phyloP scores from a whole-genome alignment of 257 asterid species.

The Primulina eburnea region DNA sequence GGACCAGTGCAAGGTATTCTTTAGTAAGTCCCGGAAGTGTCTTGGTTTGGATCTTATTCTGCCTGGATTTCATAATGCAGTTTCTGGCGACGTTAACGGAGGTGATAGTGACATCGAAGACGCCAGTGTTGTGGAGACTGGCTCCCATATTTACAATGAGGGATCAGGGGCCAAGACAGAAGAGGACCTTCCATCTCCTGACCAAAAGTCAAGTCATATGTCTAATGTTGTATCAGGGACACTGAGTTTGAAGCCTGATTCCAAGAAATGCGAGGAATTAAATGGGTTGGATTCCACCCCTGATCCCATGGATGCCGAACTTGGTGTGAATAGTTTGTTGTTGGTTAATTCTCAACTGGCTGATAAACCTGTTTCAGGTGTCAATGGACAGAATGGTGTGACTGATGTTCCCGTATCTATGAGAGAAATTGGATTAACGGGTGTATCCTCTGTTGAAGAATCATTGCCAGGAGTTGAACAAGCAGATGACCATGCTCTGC shows the following conservation, averaged over 20 bases:
- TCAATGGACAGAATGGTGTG: slow-evolving; percentile 32
- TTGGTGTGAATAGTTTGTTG: slow-evolving; percentile 24
- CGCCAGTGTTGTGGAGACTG: slow-evolving; percentile 55
- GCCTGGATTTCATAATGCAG: slow-evolving; percentile 38
- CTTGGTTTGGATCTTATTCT: slow-evolving; percentile 62
- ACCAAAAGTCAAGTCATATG: slow-evolving; percentile 30
- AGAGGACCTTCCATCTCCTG: slow-evolving; percentile 35
- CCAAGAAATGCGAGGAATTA: slow-evolving; percentile 32
- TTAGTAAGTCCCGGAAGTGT: slow-evolving; percentile 82
- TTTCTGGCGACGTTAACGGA: slow-evolving; percentile 44
- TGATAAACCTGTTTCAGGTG: slow-evolving; percentile 39
- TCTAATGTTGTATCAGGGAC: slow-evolving; percentile 32
- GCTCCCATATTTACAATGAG: slow-evolving; percentile 35
- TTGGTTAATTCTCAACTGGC: slow-evolving; percentile 25
- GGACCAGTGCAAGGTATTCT: slow-evolving; percentile 87
- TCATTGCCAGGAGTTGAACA: slow-evolving; percentile 29
- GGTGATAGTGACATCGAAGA: slow-evolving; percentile 71
- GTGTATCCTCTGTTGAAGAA: slow-evolving; percentile 28
- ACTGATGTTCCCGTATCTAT: slow-evolving; percentile 23
- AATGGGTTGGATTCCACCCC: slow-evolving; percentile 27
- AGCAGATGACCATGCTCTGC: slow-evolving; percentile 26
- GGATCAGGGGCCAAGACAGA: slow-evolving; percentile 44
- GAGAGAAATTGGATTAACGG: slow-evolving; percentile 25
- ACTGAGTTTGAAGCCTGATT: slow-evolving; percentile 35
- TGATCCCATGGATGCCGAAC: slow-evolving; percentile 37